Conservation (phyloP, 1,139 yeast genomes). For the Hansenula anomala region DNA sequence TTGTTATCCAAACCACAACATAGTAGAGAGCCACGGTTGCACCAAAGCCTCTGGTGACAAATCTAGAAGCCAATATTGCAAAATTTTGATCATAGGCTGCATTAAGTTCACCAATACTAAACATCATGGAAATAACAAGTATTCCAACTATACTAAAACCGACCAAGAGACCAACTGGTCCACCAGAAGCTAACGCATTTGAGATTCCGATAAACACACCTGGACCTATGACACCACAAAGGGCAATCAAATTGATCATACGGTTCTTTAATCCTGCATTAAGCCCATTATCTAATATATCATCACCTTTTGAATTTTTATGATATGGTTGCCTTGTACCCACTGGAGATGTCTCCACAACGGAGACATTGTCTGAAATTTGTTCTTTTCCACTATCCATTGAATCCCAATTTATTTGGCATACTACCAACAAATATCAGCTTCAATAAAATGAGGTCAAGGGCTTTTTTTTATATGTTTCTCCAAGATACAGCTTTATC, state of each 20-base stretch:
- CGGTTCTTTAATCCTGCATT: slow-evolving; percentile 27
- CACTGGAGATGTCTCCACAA: not conserved
- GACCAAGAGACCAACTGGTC: slow-evolving; percentile 62
- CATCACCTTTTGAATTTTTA: slow-evolving; percentile 24
- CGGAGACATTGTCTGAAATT: not conserved
- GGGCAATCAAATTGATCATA: slow-evolving; percentile 52
- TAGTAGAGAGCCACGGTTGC: slow-evolving; percentile 54
- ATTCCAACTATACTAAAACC: slow-evolving; percentile 54
- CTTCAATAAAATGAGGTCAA: too few species aligned
- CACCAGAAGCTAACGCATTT: slow-evolving; percentile 47
- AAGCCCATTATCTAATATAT: slow-evolving; percentile 22
- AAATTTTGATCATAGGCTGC: slow-evolving; percentile 52
- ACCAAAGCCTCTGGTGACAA: slow-evolving; percentile 53
- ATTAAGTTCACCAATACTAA: slow-evolving; percentile 52
- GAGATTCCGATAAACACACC: slow-evolving; percentile 70
- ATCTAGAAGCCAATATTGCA: slow-evolving; percentile 46
- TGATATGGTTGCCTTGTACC: slow-evolving; percentile 14
- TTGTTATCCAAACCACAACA: slow-evolving; percentile 54
- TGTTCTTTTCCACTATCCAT: not conserved
- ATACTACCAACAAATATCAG: too few species aligned
- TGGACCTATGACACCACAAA: slow-evolving; percentile 72
- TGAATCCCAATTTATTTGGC: too few species aligned
- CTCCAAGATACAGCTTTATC: too few species aligned
- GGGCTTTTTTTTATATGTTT: too few species aligned
- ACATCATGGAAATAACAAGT: slow-evolving; percentile 55